Base-by-base conservation (phyloP, 345 rosid species). In the Eucalyptus tenuipes region DNA sequence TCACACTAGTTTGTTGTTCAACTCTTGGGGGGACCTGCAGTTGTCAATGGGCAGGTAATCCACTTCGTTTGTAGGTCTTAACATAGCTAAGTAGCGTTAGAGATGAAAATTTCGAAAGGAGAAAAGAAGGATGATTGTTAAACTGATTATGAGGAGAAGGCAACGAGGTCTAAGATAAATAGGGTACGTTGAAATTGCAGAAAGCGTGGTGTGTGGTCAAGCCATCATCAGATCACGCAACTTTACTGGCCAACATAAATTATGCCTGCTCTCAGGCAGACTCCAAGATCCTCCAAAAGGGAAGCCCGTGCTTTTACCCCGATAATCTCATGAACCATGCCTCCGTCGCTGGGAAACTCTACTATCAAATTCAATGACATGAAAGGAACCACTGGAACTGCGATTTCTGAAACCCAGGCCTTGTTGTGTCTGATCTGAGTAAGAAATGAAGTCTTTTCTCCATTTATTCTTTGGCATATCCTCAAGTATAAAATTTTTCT, bases 261-360 rank as follows among this genome's bases (percentile, higher is more conserved):
- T 93, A 91, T 86, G 91, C 92, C 13, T 91, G 94, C 27, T 84
- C 90, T 7, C 86, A 88, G 27, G 90, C 87, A 55, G 91, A 91
- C 81, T 92, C 94, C 89, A 15, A 89, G 44, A 88, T 91, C 5
- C 89, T 92, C 80, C 89, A 91, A 50, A 89, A 88, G 22, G 94
- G 93, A 31, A 89, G 95, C 9, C 90, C 94, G 24, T 93, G 95
- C 88, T 93, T 89, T 66, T 88, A 85, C 29, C 94, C 92, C 15
- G 86, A 90, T 75, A 92, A 91, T 42, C 33, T 88, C 27, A 88
- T 81, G 42, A 90, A 91, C 75, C 92, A 91, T 52, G 95, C 94
- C 89, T 91, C 95, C 12, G 91, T 90, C 47, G 92, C 91, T 71
- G 87, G 88, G 92, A 92, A 93, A 88, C 92, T 93, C 31, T 93